Evolutionary conservation across 1,284 basidiomycete species (phyloP).

Genomic region (Ustilago tritici): DNA sequence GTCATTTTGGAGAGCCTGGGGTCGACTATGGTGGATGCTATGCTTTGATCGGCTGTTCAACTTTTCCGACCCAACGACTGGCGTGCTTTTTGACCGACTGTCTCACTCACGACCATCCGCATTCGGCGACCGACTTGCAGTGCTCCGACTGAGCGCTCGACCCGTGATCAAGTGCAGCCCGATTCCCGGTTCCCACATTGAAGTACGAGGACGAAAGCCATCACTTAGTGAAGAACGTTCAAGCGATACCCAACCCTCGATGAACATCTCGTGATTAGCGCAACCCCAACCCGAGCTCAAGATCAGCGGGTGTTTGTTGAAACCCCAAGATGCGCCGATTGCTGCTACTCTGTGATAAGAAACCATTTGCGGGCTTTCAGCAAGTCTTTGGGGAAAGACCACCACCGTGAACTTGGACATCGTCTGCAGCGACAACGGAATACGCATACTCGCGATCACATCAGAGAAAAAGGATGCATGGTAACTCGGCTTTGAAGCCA

Average conservation of each 20-base stretch:
- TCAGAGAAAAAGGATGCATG: not conserved
- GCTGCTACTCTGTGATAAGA: constrained; percentile 16
- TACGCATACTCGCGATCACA: constrained; percentile 2
- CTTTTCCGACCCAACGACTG: constrained; percentile 21
- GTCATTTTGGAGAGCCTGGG: constrained; percentile 54
- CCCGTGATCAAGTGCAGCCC: not conserved
- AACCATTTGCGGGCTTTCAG: constrained; percentile 15
- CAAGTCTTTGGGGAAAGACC: constrained; percentile 2
- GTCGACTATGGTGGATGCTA: constrained; percentile 17
- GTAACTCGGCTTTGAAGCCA: constrained; percentile 42
- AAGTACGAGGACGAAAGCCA: constrained; percentile 1
- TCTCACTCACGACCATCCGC: not conserved
- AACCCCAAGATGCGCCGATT: not conserved
- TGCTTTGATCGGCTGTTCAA: constrained; percentile 35
- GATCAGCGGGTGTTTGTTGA: constrained; percentile 10
- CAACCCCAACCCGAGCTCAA: not conserved
- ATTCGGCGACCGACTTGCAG: not conserved
- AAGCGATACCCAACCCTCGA: not conserved
- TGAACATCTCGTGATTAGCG: constrained; percentile 1
- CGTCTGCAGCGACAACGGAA: constrained; percentile 44
- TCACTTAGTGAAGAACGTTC: not conserved
- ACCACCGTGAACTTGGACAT: not conserved
- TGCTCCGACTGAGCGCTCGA: constrained; percentile 6
- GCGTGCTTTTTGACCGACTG: constrained; percentile 19
- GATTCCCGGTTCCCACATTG: not conserved